Evolutionary conservation across 2,329 filamentous ascomycete species (phyloP), one percentile per base, ranked within the genome.

Genomic region (Alternaria infectoria): DNA sequence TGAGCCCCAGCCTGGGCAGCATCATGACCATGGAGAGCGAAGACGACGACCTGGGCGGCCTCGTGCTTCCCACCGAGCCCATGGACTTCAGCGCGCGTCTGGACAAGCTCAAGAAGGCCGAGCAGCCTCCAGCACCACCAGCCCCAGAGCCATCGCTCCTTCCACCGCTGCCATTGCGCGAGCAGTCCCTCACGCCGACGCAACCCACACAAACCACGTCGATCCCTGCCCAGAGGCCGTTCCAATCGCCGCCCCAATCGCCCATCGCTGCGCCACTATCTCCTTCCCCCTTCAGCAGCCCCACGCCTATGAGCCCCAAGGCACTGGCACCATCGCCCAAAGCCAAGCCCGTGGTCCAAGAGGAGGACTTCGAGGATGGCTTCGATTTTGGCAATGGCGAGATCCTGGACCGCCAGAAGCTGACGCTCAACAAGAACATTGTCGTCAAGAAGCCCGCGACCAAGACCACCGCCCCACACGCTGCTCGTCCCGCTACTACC

Each of bases 1-100:
- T 97, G 78, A 98, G 95, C 76, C 95, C 96, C 13, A 98, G 94
- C 78, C 87, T 97, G 59, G 92, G 93, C 19, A 98, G 95, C 79
- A 96, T 92, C 67, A 89, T 97, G 71, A 97, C 93, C 2, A 87
- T 89, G 10, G 96, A 97, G 82, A 98, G 94, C 75, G 95, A 97
- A 76, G 94, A 97, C 70, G 95, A 98, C 79, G 91, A 92, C 7
- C 87, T 98, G 64, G 92, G 96, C 64, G 95, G 95, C n/a, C 86
- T 99, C 13, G 84, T 97, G 19, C 85, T 98, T 17, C 96, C 96
- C 0, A 86, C 87, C 57, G 94, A 93, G 1, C 93, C 93, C 19
- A 84, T 99, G 56, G 90, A 97, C 79, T 91, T 98, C 73, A 87
- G 88, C 44, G 90, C 93, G 68, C 89, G 93, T 56, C 83, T 98